Evolutionary conservation across 352 stramenopile genomes (phyloP), one percentile per base, ranked within the genome.

Genomic region (Pythium plurisporium): DNA sequence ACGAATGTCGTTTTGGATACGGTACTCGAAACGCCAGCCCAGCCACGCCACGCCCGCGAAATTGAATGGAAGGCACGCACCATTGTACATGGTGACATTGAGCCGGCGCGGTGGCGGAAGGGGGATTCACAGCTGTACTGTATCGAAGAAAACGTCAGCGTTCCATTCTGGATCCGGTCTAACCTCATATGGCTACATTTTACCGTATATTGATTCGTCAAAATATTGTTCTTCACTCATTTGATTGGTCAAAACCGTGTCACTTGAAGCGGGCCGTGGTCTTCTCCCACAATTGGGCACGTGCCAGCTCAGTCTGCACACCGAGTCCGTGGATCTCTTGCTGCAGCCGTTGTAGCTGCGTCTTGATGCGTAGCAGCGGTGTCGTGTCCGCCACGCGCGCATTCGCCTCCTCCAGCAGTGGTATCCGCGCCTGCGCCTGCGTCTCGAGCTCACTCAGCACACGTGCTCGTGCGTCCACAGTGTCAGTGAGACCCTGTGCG

Each of bases 251-350:
- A 36, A 25, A 50, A 50, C n/a, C n/a, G n/a, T n/a, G n/a, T n/a
- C n/a, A n/a, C n/a, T n/a, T n/a, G 22, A 29, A 29, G 5, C 44
- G 44, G 7, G 5, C 4, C 7, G 25, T 19, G 1, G 44, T 40
- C 20, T 59, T 27, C 2, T 67, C 62, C 50, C 58, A 72, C 23
- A 72, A 55, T 10, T 80, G 69, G 33, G 75, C 57, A 25, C 69
- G 58, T 27, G 79, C 38, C n/a, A 82, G 54, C 27, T 83, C 67
- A 4, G 69, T 36, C 19, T 80, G 72, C 25, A 73, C 25, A 4
- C 36, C 40, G 31, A 88, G 59, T 25, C 65, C 44, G 25, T 57
- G 62, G 40, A 76, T 87, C 44, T 90, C 79, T 12, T 68, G 38
- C 14, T 62, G 52, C 10, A 90, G 60, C 4, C 61, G 56, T 8